Percentiles rank a stretch among this genome's conserved stretches.
Evolutionary conservation across 768 basidiomycete species (phyloP).

Genomic region (Rhodosporidiobolus odoratus): DNA sequence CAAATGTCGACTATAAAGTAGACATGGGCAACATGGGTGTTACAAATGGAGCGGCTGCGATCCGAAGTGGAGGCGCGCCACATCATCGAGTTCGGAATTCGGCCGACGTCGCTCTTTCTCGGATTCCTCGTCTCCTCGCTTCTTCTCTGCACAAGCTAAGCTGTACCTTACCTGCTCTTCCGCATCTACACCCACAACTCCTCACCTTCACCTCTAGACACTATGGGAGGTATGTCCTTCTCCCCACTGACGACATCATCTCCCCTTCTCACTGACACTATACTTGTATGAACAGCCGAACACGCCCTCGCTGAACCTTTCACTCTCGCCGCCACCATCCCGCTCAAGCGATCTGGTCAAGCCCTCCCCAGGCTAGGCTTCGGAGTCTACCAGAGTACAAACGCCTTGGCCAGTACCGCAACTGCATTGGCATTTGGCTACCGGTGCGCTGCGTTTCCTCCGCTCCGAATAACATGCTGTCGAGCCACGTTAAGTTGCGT

Average conservation of each 20-base stretch:
- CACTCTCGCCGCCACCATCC: constrained; percentile 12
- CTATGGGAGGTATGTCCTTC: neutral
- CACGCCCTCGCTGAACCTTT: constrained; percentile 1
- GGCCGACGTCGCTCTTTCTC: too few species aligned
- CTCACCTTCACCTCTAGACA: neutral
- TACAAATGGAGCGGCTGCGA: too few species aligned
- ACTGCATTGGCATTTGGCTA: constrained; percentile 22
- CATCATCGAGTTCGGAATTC: too few species aligned
- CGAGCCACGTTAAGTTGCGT: too few species aligned
- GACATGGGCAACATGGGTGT: too few species aligned
- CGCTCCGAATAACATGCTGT: too few species aligned
- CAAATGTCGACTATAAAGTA: too few species aligned
- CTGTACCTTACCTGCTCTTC: too few species aligned
- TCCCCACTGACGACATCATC: neutral
- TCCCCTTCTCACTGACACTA: neutral
- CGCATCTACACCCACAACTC: too few species aligned
- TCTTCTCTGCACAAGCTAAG: neutral
- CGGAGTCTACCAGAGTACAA: constrained; percentile 43
- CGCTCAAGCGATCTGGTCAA: constrained; percentile 30
- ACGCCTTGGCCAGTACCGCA: neutral
- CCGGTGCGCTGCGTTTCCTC: constrained; percentile 3
- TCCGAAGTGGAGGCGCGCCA: too few species aligned
- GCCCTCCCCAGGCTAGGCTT: constrained; percentile 46
- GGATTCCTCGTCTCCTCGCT: neutral
- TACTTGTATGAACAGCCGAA: constrained; percentile 8